These are phyloP conservation scores for Glutinoglossum americanum DNA, from an alignment of 495 filamentous ascomycete species.

Conservation along the genomic window DNA sequence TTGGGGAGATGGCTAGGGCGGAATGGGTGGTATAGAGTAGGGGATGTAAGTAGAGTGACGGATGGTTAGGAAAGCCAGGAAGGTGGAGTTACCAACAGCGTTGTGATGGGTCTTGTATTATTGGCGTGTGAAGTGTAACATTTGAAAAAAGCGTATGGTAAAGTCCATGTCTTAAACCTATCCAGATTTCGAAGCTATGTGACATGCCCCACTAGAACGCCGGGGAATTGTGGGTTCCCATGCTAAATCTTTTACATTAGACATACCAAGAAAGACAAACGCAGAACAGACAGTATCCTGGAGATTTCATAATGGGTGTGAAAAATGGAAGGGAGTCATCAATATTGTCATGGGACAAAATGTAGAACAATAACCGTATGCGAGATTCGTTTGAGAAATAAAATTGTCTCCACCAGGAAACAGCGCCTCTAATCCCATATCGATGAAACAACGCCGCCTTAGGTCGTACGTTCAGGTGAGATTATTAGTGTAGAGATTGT, in stretches of 20 bases:
- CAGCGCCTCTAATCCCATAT: background rate
- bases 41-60: too few species aligned
- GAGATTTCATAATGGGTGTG: background rate
- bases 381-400: background rate
- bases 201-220: background rate
- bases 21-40: too few species aligned
- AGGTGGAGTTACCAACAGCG: background rate
- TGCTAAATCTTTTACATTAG: slow-evolving; percentile 1
- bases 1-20: too few species aligned
- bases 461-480: background rate
- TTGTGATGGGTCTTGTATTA: background rate
- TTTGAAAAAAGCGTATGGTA: background rate
- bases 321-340: background rate
- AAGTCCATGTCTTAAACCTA: background rate
- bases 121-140: background rate
- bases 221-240: background rate
- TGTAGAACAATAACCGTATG: background rate
- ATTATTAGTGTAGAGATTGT: background rate
- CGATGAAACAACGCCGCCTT: background rate
- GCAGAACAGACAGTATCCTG: background rate
- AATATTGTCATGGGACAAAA: background rate
- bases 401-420: background rate
- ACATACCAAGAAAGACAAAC: background rate
- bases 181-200: background rate
- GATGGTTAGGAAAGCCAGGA: background rate